Conservation (phyloP, 202 grass and related monocot species). For the Setaria viridis region DNA sequence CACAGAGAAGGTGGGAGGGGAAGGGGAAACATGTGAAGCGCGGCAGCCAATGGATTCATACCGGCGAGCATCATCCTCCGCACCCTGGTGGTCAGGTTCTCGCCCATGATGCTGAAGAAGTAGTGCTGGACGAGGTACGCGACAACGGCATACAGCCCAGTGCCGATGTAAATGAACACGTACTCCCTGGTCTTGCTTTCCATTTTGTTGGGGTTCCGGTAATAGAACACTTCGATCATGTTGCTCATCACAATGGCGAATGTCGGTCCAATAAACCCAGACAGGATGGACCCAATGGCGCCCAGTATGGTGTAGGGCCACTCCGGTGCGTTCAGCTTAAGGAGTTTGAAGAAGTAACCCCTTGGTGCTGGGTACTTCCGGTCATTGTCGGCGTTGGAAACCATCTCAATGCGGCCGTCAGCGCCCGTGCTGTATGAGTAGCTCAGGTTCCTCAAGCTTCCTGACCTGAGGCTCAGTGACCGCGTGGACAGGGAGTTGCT, state of each 20-base stretch:
- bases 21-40: neutral
- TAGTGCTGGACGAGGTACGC: slow-evolving; percentile 81
- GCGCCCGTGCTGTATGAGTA: slow-evolving; percentile 78
- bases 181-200: slow-evolving; percentile 76
- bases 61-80: slow-evolving; percentile 79
- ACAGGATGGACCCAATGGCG: slow-evolving; percentile 65
- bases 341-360: slow-evolving; percentile 76
- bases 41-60: slow-evolving; percentile 2
- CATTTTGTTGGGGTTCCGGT: slow-evolving; percentile 65
- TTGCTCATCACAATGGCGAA: slow-evolving; percentile 86
- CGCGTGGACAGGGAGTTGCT: slow-evolving; percentile 74
- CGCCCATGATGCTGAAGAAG: slow-evolving; percentile 90
- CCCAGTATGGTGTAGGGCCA: slow-evolving; percentile 79
- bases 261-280: slow-evolving; percentile 71
- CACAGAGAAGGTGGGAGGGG: neutral
- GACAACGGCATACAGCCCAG: slow-evolving; percentile 61
- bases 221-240: slow-evolving; percentile 86
- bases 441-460: slow-evolving; percentile 79
- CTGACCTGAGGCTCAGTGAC: slow-evolving; percentile 73
- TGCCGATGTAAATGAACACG: slow-evolving; percentile 80
- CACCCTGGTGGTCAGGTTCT: slow-evolving; percentile 79
- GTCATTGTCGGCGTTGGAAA: slow-evolving; percentile 81
- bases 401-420: slow-evolving; percentile 80
- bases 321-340: slow-evolving; percentile 75
- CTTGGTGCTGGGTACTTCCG: slow-evolving; percentile 67